Percentiles rank a stretch among this genome's conserved stretches.
These are phyloP conservation scores for Alternaria consortialis DNA, from an alignment of 2,329 filamentous ascomycete species.

Conservation along the genomic window DNA sequence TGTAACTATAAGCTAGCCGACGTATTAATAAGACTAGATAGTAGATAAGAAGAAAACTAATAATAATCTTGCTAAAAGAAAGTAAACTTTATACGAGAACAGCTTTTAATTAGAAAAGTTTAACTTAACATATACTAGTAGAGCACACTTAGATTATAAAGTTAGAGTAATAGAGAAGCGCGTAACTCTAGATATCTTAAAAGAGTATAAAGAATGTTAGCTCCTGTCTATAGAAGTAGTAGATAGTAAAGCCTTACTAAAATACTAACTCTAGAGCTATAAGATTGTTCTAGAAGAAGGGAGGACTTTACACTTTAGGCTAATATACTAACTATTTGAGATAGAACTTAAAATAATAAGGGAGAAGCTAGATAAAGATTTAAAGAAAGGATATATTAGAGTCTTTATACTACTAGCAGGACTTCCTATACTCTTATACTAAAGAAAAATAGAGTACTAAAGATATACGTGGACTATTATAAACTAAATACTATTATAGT, in stretches of 20 bases:
- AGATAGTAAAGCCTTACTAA: conserved; percentile 1
- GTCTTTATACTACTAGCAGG: neutral
- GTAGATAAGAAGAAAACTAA: neutral
- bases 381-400: neutral
- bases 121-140: neutral
- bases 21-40: too few relatives aligned
- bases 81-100: neutral
- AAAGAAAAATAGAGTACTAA: conserved; percentile 6
- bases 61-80: neutral
- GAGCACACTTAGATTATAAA: neutral
- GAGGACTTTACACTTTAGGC: neutral
- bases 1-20: too few relatives aligned
- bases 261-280: conserved; percentile 3
- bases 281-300: conserved; percentile 3
- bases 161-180: neutral
- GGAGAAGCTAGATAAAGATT: neutral
- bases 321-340: neutral
- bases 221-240: conserved; percentile 1
- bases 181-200: neutral
- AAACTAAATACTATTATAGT: neutral
- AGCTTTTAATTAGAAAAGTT: neutral
- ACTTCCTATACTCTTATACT: conserved; percentile 9
- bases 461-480: conserved; percentile 6
- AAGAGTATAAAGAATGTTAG: conserved; percentile 2
- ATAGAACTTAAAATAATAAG: neutral